Base-by-base conservation (phyloP, 805 yeast species). In the Saccharomycopsis sp. region DNA sequence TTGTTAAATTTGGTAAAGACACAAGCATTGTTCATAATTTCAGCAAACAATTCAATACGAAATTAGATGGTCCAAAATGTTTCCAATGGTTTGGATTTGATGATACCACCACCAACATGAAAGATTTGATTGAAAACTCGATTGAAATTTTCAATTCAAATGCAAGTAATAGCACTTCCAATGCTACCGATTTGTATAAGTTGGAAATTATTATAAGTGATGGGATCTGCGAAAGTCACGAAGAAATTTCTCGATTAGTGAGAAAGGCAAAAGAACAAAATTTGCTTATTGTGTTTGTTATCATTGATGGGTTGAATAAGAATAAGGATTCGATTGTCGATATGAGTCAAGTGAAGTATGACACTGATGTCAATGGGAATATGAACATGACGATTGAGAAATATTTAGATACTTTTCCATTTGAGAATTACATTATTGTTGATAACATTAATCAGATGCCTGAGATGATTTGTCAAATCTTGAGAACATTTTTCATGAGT, bases 211-310 rank as follows among this genome's bases (percentile, higher is more conserved):
- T 93, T 48, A 72, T 93, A 26, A 87, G 96, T 1, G 99, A 93
- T 66, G 99, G 99, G 64, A 86, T 93, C 39, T 88, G 97, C 59
- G 99, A 93, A 62, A 94, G 89, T 61, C 98, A 93, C 61, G 88
- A 74, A 24, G 77, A 83, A 0, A 70, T 93, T 40, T 79, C 84
- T 53, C 72, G 90, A 52, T 71, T 93, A 54, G 97, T 90, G 3
- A 80, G 98, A 56, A 77, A 77, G 53, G 97, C 97, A 1, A 74
- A 95, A 54, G 97, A 93, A 55, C 85, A 86, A 54, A 82, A 81
- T 57, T 82, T 93, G 50, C 88, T 94, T 96, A 69, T 93, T 49
- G 97, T 93, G 32, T 93, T 93, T 66, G 95, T 93, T 20, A 76
- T 93, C 26, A 80, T 94, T 41, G 97, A 93, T 62, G 96, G 97